Evolutionary conservation across 192 early-diverging fungal genomes (phyloP).

Genomic region (Allomyces arbusculus): DNA sequence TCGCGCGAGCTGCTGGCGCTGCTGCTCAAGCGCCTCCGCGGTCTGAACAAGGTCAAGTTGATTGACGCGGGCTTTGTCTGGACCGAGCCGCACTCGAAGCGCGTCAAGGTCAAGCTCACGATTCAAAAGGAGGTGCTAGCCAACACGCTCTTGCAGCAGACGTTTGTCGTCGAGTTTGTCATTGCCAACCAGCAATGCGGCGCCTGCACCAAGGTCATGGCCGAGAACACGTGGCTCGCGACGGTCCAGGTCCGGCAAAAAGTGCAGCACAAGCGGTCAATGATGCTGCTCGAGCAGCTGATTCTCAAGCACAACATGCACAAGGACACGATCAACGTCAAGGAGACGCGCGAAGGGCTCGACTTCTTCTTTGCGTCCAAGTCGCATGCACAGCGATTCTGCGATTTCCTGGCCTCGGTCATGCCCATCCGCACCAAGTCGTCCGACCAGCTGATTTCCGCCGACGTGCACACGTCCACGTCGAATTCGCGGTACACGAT

Average conservation of each 20-base stretch:
- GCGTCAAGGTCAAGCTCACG: conserved; percentile 92
- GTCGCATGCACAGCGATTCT: conserved; percentile 82
- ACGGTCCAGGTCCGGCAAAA: conserved; percentile 95
- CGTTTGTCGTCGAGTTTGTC: conserved; percentile 90
- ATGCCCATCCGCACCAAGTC: conserved; percentile 73
- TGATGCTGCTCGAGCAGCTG: conserved; percentile 92
- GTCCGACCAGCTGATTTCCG: conserved; percentile 88
- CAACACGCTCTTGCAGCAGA: conserved; percentile 83
- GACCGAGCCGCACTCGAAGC: conserved; percentile 81
- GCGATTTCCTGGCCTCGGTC: conserved; percentile 74
- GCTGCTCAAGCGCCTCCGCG: conserved; percentile 79
- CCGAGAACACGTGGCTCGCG: conserved; percentile 95
- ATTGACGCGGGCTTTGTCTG: conserved; percentile 95
- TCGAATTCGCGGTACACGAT: conserved; percentile 94
- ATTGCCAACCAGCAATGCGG: conserved; percentile 87
- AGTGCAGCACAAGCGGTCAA: conserved; percentile 90
- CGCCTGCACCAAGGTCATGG: conserved; percentile 84
- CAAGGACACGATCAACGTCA: conserved; percentile 94
- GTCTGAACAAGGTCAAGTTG: conserved; percentile 75
- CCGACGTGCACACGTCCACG: conserved; percentile 75
- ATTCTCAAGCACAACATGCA: conserved; percentile 95
- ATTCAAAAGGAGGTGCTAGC: conserved; percentile 96
- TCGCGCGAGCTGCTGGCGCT: conserved; percentile 72
- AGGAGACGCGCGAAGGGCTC: conserved; percentile 83
- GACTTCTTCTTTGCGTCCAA: conserved; percentile 88